Base-by-base conservation (phyloP, 2,329 filamentous ascomycete genomes). In the Aspergillus eucalypticola region DNA sequence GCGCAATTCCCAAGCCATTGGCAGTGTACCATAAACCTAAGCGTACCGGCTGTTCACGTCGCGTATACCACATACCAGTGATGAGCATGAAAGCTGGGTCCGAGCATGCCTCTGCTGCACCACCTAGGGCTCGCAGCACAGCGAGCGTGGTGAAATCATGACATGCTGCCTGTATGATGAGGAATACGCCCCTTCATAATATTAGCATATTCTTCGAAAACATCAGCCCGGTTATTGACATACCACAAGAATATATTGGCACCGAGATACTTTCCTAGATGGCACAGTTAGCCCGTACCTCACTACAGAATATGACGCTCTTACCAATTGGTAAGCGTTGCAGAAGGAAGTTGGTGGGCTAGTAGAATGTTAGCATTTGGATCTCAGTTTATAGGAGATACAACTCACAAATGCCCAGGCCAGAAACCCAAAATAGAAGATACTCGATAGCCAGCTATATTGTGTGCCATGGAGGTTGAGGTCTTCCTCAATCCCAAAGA, bases 51-150 rank as follows among this genome's bases (percentile, higher is more conserved):
- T 89, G 87, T 66, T 90, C 84, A 3, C 80, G 77, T 8, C 86
- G 79, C 1, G 86, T 88, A 65, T 88, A 86, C 82, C 85, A 90
- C 85, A 88, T 88, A 4, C 81, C 81, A 0, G 86, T 88, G 38
- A 89, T 85, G 1, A 89, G 73, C 79, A 89, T 86, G 61, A 88
- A 86, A 0, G 80, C 82, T 1, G 86, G 86, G 66, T 86, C 84
- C 2, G 82, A 76, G 56, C 81, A 83, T 0, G 85, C 83, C 71
- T 87, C 85, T 2, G 82, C 81, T 3, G 84, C 78, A 29, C 85
- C 86, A 2, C 84, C 80, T 5, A 88, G 76, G 25, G 83, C 83
- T 46, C 86, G 81, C 46, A 87, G 79, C 3, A 79, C 78, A n/a
- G 83, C 83, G 13, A 88, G 78, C 0, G 82, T 81, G 2, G 75